Conservation (phyloP, 164 flowering plant species). For the Chloranthus sessilifolius region DNA sequence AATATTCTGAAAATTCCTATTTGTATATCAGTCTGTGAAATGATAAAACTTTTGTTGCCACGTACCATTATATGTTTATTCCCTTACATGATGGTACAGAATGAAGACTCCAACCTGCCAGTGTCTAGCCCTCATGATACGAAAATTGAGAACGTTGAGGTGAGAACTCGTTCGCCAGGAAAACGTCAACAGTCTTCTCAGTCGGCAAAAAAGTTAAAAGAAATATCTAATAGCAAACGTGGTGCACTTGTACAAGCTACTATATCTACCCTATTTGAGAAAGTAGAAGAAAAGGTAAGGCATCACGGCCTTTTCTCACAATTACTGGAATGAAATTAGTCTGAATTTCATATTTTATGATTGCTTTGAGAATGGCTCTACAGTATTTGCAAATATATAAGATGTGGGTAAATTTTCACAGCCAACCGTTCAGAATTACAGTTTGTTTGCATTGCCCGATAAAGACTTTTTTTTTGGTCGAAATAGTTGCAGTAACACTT, state of each 20-base stretch:
- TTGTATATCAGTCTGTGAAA: conserved; percentile 2
- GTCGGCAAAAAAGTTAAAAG: conserved; percentile 23
- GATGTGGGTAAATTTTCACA: background rate
- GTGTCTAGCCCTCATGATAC: conserved; percentile 11
- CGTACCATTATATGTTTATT: conserved; percentile 1
- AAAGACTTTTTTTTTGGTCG: background rate
- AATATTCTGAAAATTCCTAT: no score
- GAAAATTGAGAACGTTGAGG: conserved; percentile 21
- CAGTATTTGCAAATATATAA: background rate
- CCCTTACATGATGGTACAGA: conserved; percentile 32
- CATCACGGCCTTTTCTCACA: background rate
- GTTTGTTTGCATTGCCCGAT: background rate
- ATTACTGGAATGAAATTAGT: background rate
- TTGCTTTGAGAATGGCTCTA: background rate
- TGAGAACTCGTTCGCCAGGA: conserved; percentile 10
- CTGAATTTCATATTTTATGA: background rate
- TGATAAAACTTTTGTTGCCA: background rate
- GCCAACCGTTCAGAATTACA: background rate
- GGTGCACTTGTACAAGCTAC: conserved; percentile 52
- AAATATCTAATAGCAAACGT: conserved; percentile 16
- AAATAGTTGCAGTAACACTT: no score
- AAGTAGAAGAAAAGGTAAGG: conserved; percentile 56
- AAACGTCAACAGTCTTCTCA: conserved; percentile 18
- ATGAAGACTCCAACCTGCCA: conserved; percentile 10
- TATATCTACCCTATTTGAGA: conserved; percentile 55